Conservation (phyloP, 2,329 filamentous ascomycete species). For the Colletotrichum sp. region DNA sequence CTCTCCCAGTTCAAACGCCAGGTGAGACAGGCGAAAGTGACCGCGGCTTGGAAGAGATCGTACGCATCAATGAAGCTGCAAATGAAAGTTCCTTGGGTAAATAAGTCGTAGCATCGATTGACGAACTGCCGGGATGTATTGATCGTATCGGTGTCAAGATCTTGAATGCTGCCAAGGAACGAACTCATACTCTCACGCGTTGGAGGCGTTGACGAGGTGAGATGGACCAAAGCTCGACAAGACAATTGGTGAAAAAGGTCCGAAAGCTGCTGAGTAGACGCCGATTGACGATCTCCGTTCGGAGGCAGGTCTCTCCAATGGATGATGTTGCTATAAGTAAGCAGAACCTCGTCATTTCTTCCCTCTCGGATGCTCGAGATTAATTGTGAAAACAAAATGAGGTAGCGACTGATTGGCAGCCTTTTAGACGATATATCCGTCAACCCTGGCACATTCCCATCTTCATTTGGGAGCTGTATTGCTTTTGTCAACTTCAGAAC, state of each 20-base stretch:
- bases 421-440: neutral
- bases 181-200: neutral
- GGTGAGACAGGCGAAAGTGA: neutral
- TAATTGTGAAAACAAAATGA: slow-evolving; percentile 1
- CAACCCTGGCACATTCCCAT: neutral
- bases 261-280: neutral
- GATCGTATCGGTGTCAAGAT: neutral
- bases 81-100: neutral
- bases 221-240: neutral
- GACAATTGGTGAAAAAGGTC: neutral
- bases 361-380: neutral
- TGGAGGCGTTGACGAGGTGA: neutral
- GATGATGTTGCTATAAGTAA: neutral
- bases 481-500: neutral
- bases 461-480: neutral
- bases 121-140: neutral
- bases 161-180: neutral
- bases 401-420: neutral
- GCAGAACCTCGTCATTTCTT: neutral
- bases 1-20: neutral
- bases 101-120: neutral
- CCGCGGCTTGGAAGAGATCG: slow-evolving; percentile 5
- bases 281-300: neutral
- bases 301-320: slow-evolving; percentile 14
- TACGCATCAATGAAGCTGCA: slow-evolving; percentile 15